Percentiles rank a stretch among this genome's conserved stretches.
Conservation (phyloP, 2,329 filamentous ascomycete genomes). For the Clonostachys solani region DNA sequence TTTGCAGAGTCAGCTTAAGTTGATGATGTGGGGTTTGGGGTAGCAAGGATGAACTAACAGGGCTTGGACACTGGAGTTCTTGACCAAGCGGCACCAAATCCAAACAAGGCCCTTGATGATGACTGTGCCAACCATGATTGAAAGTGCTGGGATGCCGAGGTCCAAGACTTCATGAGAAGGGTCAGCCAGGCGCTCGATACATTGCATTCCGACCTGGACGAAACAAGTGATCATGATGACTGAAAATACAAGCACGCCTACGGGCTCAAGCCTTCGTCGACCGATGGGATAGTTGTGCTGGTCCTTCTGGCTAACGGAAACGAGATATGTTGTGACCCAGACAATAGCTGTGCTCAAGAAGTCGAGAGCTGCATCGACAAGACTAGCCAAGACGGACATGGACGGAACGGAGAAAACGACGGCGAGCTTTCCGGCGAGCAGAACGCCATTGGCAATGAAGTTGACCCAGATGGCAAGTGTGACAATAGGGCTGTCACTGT, state of each 20-base stretch:
- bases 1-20: background rate
- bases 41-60: slow-evolving; percentile 38
- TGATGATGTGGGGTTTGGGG: background rate
- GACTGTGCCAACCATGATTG: slow-evolving; percentile 78
- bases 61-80: slow-evolving; percentile 81
- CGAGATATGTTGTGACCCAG: slow-evolving; percentile 72
- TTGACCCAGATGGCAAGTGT: slow-evolving; percentile 88
- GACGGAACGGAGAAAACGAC: slow-evolving; percentile 77
- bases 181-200: slow-evolving; percentile 57
- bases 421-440: slow-evolving; percentile 72
- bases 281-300: slow-evolving; percentile 77
- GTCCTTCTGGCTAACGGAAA: slow-evolving; percentile 60
- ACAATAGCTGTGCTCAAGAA: slow-evolving; percentile 80
- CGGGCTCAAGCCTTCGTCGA: slow-evolving; percentile 66
- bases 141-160: slow-evolving; percentile 66
- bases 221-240: slow-evolving; percentile 86
- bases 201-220: slow-evolving; percentile 71
- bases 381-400: slow-evolving; percentile 73
- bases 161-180: slow-evolving; percentile 65
- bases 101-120: slow-evolving; percentile 79
- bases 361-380: slow-evolving; percentile 77
- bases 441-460: slow-evolving; percentile 69
- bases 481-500: slow-evolving; percentile 71
- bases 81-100: slow-evolving; percentile 83
- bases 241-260: slow-evolving; percentile 78